Percentiles rank a stretch among this genome's conserved stretches.
These are phyloP conservation scores for Tillandsia leiboldiana DNA, from an alignment of 176 grass and related monocot species.

Conservation along the genomic window DNA sequence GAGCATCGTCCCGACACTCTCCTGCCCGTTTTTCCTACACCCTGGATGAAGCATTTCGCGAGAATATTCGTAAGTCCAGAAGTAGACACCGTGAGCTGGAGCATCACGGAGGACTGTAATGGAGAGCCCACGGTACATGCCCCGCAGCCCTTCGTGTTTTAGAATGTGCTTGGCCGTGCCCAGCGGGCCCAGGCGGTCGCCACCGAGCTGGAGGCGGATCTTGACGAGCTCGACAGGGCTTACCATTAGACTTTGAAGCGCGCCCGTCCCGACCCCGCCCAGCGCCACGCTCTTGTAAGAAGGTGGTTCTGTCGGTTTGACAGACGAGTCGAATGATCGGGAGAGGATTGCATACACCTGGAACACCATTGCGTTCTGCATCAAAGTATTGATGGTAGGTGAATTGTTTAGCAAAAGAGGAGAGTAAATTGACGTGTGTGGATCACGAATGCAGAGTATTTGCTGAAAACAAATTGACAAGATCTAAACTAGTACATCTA, in stretches of 20 bases:
- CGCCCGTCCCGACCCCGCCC: slow-evolving; percentile 63
- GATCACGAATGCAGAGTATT: too few relatives aligned
- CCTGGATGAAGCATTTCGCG: slow-evolving; percentile 76
- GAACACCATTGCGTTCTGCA: slow-evolving; percentile 89
- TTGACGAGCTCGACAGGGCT: slow-evolving; percentile 87
- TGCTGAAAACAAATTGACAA: too few relatives aligned
- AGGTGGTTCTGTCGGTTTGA: slow-evolving; percentile 31
- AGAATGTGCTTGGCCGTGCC: slow-evolving; percentile 52
- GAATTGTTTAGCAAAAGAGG: neutral
- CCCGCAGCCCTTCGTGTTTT: slow-evolving; percentile 42
- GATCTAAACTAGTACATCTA: too few relatives aligned
- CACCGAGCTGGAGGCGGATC: slow-evolving; percentile 58
- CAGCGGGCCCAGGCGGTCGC: slow-evolving; percentile 31
- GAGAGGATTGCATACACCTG: slow-evolving; percentile 83
- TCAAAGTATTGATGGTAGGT: neutral
- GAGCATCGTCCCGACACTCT: slow-evolving; percentile 75
- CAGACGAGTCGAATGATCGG: slow-evolving; percentile 30
- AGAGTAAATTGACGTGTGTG: neutral
- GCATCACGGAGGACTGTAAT: slow-evolving; percentile 84
- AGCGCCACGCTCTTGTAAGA: slow-evolving; percentile 69
- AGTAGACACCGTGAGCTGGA: slow-evolving; percentile 93
- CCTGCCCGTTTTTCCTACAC: slow-evolving; percentile 42
- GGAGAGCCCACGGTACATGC: slow-evolving; percentile 64
- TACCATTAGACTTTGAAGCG: slow-evolving; percentile 65
- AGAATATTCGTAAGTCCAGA: slow-evolving; percentile 77